Conservation (phyloP, 2,329 filamentous ascomycete genomes). For the Dothiorella sarmentorum region DNA sequence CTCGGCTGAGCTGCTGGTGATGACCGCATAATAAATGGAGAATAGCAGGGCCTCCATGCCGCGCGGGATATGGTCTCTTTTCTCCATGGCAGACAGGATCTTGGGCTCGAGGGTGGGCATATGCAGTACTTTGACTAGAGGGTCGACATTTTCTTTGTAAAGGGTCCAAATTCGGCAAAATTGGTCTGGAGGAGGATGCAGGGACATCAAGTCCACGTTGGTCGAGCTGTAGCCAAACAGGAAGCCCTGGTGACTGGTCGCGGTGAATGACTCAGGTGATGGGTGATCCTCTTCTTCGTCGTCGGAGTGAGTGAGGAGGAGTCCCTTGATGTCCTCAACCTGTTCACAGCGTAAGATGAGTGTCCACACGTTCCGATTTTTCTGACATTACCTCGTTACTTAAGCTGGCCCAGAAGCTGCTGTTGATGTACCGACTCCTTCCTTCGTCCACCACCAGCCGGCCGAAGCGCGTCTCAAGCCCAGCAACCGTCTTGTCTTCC, state of each 20-base stretch:
- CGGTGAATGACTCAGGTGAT: conserved; percentile 36
- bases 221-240: conserved; percentile 69
- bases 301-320: conserved; percentile 60
- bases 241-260: conserved; percentile 61
- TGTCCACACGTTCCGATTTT: neutral
- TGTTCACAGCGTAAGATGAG: conserved; percentile 26
- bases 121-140: conserved; percentile 68
- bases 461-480: conserved; percentile 58
- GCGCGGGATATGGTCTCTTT: conserved; percentile 57
- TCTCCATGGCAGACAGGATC: conserved; percentile 59
- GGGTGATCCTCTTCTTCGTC: conserved; percentile 56
- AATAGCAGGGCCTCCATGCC: conserved; percentile 59
- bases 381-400: conserved; percentile 61
- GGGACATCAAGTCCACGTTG: conserved; percentile 61
- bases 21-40: conserved; percentile 58
- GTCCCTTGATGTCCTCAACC: conserved; percentile 61
- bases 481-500: conserved; percentile 31
- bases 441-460: conserved; percentile 69
- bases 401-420: conserved; percentile 71
- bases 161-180: conserved; percentile 67
- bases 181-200: conserved; percentile 65
- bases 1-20: conserved; percentile 49
- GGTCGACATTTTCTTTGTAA: conserved; percentile 71
- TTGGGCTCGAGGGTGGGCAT: conserved; percentile 62
- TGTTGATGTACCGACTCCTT: conserved; percentile 70